Evolutionary conservation across 768 basidiomycete species (phyloP).

Genomic region (Pleurotus tuoliensis): DNA sequence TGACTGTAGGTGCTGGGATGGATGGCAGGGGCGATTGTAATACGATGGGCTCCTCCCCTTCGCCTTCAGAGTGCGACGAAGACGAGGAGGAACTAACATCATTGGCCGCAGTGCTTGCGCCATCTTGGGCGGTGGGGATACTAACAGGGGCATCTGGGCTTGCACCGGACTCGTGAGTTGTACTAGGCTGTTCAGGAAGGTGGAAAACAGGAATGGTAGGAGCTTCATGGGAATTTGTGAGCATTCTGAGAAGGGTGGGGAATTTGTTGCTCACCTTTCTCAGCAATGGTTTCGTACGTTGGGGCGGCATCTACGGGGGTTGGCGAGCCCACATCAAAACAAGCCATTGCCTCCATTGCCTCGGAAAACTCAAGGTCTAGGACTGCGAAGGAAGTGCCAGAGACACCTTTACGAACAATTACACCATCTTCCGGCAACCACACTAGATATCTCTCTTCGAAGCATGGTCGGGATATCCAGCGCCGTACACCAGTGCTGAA

Average conservation of each 20-base stretch:
- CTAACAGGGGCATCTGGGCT: conserved; percentile 3
- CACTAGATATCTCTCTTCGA: conserved; percentile 64
- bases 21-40: neutral
- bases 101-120: neutral
- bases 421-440: conserved; percentile 40
- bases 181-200: too few species aligned
- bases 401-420: conserved; percentile 36
- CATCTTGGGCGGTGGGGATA: conserved; percentile 12
- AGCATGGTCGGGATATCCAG: conserved; percentile 75
- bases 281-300: neutral
- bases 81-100: conserved; percentile 10
- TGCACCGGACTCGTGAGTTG: too few species aligned
- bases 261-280: neutral
- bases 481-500: conserved; percentile 54
- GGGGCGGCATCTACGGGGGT: conserved; percentile 13
- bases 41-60: conserved; percentile 11
- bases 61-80: conserved; percentile 8
- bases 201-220: neutral
- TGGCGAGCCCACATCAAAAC: conserved; percentile 33
- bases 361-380: conserved; percentile 73
- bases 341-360: conserved; percentile 60
- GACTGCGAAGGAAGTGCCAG: conserved; percentile 52
- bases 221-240: too few species aligned
- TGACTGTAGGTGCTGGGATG: conserved; percentile 23
- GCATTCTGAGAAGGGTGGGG: too few species aligned